Evolutionary conservation across 805 yeast genomes (phyloP).

Genomic region (Yarrowia divulgata): DNA sequence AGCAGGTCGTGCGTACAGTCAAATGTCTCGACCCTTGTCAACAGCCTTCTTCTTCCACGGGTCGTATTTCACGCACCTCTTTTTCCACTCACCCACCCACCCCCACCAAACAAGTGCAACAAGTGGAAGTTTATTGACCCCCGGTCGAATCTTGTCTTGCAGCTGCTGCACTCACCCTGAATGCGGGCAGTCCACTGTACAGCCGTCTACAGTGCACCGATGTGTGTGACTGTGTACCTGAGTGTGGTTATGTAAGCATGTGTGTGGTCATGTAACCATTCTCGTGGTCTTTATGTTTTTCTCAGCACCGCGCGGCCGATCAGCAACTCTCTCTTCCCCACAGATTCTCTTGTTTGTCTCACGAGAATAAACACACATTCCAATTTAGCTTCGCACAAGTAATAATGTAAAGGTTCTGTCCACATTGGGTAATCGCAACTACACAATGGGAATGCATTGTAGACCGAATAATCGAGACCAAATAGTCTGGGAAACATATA

Average conservation of each 20-base stretch:
- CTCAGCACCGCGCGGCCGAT: too few species aligned
- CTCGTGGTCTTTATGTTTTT: too few species aligned
- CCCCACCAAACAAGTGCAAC: neutral
- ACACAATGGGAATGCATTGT: neutral
- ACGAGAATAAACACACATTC: conserved; percentile 34
- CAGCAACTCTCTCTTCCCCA: conserved; percentile 9
- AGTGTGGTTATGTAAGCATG: too few species aligned
- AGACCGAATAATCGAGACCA: neutral
- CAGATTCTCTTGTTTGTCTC: conserved; percentile 15
- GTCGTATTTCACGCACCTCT: conserved; percentile 2
- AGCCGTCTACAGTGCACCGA: too few species aligned
- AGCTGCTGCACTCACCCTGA: conserved; percentile 1
- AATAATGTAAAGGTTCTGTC: neutral
- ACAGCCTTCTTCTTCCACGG: neutral
- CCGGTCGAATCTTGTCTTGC: conserved; percentile 30
- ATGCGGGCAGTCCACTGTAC: neutral
- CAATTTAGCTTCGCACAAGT: conserved; percentile 7
- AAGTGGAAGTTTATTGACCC: conserved; percentile 7
- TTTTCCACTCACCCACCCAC: neutral
- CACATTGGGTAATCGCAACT: conserved; percentile 4
- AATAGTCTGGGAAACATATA: too few species aligned
- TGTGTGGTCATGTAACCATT: too few species aligned
- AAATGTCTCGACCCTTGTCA: neutral
- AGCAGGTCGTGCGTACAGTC: too few species aligned
- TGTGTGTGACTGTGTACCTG: too few species aligned